Evolutionary conservation across 192 early-diverging fungal genomes (phyloP).

Genomic region (Backusella morwellensis): DNA sequence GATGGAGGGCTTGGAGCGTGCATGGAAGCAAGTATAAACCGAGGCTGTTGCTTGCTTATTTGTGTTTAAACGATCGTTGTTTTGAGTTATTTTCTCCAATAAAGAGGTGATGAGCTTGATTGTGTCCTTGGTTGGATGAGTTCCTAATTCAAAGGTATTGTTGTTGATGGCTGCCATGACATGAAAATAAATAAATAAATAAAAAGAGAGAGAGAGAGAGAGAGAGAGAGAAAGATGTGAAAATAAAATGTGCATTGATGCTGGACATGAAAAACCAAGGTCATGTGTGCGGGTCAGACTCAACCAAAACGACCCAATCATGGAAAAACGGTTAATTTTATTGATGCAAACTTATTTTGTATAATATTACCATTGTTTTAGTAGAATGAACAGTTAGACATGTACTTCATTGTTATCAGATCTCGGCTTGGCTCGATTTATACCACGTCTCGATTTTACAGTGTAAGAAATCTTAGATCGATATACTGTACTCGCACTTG

Average conservation of each 20-base stretch:
- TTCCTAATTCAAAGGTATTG: slow-evolving; percentile 47
- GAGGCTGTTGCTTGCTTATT: slow-evolving; percentile 20
- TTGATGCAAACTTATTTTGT: too few species aligned
- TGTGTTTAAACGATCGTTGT: slow-evolving; percentile 44
- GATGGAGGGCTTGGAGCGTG: slow-evolving; percentile 87
- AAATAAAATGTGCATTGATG: not conserved
- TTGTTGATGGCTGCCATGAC: not conserved
- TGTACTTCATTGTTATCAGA: too few species aligned
- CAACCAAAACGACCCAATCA: too few species aligned
- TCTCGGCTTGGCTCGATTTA: too few species aligned
- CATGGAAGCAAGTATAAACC: slow-evolving; percentile 82
- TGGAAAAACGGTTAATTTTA: too few species aligned
- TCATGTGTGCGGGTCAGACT: too few species aligned
- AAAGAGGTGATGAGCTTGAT: slow-evolving; percentile 59
- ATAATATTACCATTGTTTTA: too few species aligned
- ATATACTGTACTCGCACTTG: too few species aligned
- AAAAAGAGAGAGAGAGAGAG: not conserved
- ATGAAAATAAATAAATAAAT: slow-evolving; percentile 3
- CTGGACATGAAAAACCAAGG: not conserved
- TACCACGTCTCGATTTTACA: too few species aligned
- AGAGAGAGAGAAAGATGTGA: not conserved
- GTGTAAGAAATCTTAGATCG: too few species aligned
- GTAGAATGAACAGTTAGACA: too few species aligned
- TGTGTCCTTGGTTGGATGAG: slow-evolving; percentile 56
- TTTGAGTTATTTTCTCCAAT: slow-evolving; percentile 56